Percentiles rank a stretch among this genome's conserved stretches.
Evolutionary conservation across 148 eudicot species (phyloP).

Genomic region (Bassia scoparia): DNA sequence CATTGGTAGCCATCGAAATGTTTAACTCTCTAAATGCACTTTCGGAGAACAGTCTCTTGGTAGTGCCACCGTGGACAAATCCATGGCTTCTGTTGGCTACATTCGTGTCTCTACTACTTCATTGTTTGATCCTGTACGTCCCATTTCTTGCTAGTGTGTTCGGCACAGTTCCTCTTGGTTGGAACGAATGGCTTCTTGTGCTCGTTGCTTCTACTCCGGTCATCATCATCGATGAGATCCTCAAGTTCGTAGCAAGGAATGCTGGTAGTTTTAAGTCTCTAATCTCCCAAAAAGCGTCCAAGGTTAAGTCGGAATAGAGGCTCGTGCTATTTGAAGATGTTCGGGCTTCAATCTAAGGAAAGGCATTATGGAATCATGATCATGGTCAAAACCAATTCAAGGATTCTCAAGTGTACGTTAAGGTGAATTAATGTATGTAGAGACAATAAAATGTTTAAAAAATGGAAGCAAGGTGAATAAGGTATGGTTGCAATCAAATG

Average conservation of each 20-base stretch:
- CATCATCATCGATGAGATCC: constrained; percentile 73
- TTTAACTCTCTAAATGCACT: constrained; percentile 69
- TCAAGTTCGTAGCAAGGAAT: constrained; percentile 68
- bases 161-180: constrained; percentile 65
- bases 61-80: constrained; percentile 77
- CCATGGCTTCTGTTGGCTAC: constrained; percentile 65
- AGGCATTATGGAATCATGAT: no score
- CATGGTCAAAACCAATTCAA: no score
- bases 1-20: constrained; percentile 72
- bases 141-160: constrained; percentile 66
- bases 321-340: no score
- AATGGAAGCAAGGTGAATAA: no score
- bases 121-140: constrained; percentile 62
- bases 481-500: no score
- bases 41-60: constrained; percentile 59
- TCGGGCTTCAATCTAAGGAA: no score
- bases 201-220: constrained; percentile 56
- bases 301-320: constrained; percentile 46
- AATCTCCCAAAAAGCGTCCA: constrained; percentile 14
- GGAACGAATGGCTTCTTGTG: constrained; percentile 60
- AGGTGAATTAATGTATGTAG: no score
- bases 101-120: constrained; percentile 61
- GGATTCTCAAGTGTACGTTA: no score
- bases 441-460: no score
- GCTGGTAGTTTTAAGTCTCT: constrained; percentile 33